Conservation (phyloP, 257 asterid genomes). For the Salvia rosmarinus region DNA sequence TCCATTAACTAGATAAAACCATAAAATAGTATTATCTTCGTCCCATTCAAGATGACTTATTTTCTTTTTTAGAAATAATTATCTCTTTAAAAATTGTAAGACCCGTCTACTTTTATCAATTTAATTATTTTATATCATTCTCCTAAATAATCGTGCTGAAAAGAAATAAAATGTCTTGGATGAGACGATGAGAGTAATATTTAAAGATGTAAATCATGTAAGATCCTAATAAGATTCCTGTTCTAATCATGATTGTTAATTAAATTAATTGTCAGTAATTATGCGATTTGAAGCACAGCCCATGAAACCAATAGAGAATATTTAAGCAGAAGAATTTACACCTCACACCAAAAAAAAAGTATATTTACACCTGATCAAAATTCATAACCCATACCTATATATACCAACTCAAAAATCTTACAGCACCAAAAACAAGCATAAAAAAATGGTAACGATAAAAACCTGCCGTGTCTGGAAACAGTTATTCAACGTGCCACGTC, state of each 20-base stretch:
- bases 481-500: slow-evolving; percentile 31
- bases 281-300: neutral
- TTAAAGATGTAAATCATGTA: neutral
- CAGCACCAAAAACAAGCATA: neutral
- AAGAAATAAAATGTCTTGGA: no score
- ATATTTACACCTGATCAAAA: neutral
- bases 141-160: no score
- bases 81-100: no score
- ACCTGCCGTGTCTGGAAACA: slow-evolving; percentile 27
- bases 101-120: no score
- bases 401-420: slow-evolving; percentile 20
- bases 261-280: neutral
- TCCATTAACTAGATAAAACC: neutral
- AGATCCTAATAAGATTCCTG: neutral
- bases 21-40: no score
- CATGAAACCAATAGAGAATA: neutral
- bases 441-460: slow-evolving; percentile 21
- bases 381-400: neutral
- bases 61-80: no score
- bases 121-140: no score
- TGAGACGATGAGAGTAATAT: no score
- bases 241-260: neutral
- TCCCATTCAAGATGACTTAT: no score
- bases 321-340: neutral
- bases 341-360: neutral